phyloP scores from a whole-genome alignment of 805 yeast species.

The Sugiyamaella lignohabitans region DNA sequence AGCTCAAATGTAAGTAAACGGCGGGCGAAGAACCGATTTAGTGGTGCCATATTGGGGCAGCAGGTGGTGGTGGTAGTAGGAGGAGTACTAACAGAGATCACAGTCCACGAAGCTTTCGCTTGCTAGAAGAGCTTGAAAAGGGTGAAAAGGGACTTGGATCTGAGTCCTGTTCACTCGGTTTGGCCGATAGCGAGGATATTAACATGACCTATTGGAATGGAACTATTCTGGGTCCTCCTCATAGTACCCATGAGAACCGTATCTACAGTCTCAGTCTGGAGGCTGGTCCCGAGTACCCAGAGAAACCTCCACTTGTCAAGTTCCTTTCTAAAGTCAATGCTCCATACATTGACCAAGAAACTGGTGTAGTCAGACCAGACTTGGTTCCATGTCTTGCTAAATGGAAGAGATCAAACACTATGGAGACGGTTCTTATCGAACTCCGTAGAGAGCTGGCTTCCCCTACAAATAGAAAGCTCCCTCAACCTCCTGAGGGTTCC shows the following conservation, averaged over 20 bases:
- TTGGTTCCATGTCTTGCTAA: slow-evolving; percentile 62
- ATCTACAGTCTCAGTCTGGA: slow-evolving; percentile 76
- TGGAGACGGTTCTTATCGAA: slow-evolving; percentile 89
- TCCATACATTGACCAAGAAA: slow-evolving; percentile 73
- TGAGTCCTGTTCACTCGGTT: slow-evolving; percentile 93
- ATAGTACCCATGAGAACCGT: slow-evolving; percentile 81
- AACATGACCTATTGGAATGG: slow-evolving; percentile 97
- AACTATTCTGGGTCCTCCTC: slow-evolving; percentile 96
- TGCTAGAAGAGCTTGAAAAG: slow-evolving; percentile 92
- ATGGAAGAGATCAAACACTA: slow-evolving; percentile 88
- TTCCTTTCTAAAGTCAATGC: slow-evolving; percentile 81
- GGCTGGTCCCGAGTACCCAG: slow-evolving; percentile 85
- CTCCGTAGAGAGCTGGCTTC: slow-evolving; percentile 84
- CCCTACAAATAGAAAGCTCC: slow-evolving; percentile 70
- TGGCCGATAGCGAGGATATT: slow-evolving; percentile 84
- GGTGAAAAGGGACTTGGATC: slow-evolving; percentile 98
- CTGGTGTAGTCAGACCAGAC: slow-evolving; percentile 47
- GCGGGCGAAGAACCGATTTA: too few relatives aligned
- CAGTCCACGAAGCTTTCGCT: slow-evolving; percentile 84
- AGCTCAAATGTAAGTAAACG: too few relatives aligned
- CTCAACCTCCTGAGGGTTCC: slow-evolving; percentile 89
- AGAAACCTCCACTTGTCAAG: slow-evolving; percentile 73
- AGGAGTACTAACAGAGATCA: too few relatives aligned
- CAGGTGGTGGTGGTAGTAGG: too few relatives aligned
- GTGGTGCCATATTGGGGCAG: too few relatives aligned